phyloP scores from a whole-genome alignment of 345 rosid genomes.

The Brassica incana region DNA sequence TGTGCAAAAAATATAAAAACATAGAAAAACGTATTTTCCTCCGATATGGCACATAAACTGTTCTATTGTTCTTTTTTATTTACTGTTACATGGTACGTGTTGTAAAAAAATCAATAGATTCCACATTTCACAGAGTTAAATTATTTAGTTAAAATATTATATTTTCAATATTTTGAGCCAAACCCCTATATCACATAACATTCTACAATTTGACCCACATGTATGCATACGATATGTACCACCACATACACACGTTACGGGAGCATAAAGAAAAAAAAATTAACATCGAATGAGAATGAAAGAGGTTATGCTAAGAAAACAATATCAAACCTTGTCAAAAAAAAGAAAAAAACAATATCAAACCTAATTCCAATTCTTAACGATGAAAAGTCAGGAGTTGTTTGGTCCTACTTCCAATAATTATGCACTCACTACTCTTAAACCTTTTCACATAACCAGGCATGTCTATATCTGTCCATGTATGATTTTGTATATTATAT shows the following conservation, averaged over 20 bases:
- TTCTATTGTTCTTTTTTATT: background rate
- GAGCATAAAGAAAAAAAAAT: background rate
- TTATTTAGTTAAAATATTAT: background rate
- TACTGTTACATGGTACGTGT: background rate
- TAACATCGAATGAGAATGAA: no score
- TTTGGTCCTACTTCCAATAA: conserved; percentile 46
- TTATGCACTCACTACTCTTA: conserved; percentile 36
- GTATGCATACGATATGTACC: background rate
- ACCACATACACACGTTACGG: background rate
- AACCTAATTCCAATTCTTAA: conserved; percentile 34
- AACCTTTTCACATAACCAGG: conserved; percentile 30
- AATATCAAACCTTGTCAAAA: no score
- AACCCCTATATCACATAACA: background rate
- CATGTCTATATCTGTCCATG: conserved; percentile 13
- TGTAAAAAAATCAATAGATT: background rate
- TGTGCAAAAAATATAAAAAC: no score
- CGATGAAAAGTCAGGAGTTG: conserved; percentile 49
- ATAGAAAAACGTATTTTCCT: background rate
- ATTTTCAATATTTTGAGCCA: background rate
- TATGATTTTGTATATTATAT: conserved; percentile 4
- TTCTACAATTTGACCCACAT: background rate
- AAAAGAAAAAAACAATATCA: conserved; percentile 29
- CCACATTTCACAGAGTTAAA: background rate
- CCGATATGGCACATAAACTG: background rate
- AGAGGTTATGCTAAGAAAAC: background rate